Conservation (phyloP, 2,329 filamentous ascomycete species). For the Trichoderma guizhouense region DNA sequence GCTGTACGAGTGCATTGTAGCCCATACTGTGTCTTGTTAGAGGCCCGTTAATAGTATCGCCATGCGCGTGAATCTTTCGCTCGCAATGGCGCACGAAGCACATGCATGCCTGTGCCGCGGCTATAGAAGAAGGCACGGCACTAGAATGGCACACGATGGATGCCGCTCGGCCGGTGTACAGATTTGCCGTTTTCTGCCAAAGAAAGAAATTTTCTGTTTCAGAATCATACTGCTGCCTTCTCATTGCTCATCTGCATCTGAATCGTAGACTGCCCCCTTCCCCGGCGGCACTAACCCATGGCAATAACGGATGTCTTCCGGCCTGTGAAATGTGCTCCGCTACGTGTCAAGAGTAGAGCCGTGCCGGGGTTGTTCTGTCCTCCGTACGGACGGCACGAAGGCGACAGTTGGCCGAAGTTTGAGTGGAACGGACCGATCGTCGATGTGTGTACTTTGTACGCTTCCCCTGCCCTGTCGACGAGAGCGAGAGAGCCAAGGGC, state of each 20-base stretch:
- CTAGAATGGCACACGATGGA: neutral
- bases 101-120: conserved; percentile 7
- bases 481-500: neutral
- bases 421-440: conserved; percentile 14
- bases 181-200: neutral
- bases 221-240: neutral
- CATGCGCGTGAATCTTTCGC: neutral
- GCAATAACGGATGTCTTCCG: conserved; percentile 7
- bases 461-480: neutral
- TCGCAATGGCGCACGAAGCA: neutral
- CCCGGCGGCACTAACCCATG: neutral
- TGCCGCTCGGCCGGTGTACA: neutral
- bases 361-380: conserved; percentile 3
- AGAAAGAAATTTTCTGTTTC: neutral
- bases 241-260: neutral
- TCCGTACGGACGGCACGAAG: conserved; percentile 9
- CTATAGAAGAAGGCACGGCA: neutral
- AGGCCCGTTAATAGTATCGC: neutral
- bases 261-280: neutral
- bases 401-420: conserved; percentile 17
- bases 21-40: neutral
- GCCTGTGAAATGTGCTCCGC: conserved; percentile 11
- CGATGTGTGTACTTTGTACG: neutral
- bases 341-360: conserved; percentile 14
- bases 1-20: neutral